Base-by-base conservation (phyloP, 2,329 filamentous ascomycete species). In the Neonectria hederae region DNA sequence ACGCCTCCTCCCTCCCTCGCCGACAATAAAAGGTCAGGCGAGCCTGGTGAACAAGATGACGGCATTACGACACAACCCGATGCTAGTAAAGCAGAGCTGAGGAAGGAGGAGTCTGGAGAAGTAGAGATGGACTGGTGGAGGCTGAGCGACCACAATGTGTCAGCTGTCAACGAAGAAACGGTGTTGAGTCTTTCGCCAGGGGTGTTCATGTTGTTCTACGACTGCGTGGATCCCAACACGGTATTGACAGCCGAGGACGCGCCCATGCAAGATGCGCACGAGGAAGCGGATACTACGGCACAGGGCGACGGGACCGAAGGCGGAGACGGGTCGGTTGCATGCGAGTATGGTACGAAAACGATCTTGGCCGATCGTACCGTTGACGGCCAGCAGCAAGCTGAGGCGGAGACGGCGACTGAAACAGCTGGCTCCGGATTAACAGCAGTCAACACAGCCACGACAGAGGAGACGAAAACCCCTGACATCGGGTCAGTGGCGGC, bases 191-290 rank as follows among this genome's bases (percentile, higher is more conserved):
- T 97, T 70, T 89, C 89, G 0, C 75, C 78, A 0, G 93, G 93
- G 2, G 95, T 94, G 0, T 98, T 98, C 76, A 98, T 99, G 95
- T 85, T 98, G 1, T 98, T 98, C 77, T 99, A 98, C 77, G 95
- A 99, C 76, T 88, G 87, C 51, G 81, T 91, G 24, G 88, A 91
- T 62, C 78, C 83, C 1, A 80, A 76, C 40, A 81, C 82, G 28
- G 75, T 90, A 21, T 76, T 84, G 10, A 73, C 77, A 24, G 71
- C 76, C 24, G 76, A 78, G 28, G 68, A 69, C 17, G 65, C 57
- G 22, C 65, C 63, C 17, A 70, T 70, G 64, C 62, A 71, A 46
- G 69, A 75, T 38, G 69, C 62, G 13, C 58, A 65, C 13, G 70
- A 75, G 22, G 53, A 56, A 51, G 24, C 66, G 48, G 53, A 57